A percentile compares a stretch with the other conserved stretches of the same genome.
Evolutionary conservation across 352 stramenopile genomes (phyloP).

Genomic region (Pythium folliculosum): DNA sequence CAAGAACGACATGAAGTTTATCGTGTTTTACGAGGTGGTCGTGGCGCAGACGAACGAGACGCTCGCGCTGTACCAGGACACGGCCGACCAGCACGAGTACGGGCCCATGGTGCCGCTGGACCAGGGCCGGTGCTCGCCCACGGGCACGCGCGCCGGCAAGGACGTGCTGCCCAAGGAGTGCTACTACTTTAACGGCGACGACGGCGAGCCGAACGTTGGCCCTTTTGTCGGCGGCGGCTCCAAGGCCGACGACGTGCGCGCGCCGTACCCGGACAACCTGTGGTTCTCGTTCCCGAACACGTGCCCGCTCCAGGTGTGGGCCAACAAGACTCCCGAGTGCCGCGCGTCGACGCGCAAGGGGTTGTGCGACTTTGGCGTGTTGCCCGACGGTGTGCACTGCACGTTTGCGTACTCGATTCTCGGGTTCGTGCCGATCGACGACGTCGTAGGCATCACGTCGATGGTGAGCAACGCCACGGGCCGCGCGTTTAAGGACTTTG

Average conservation of each 20-base stretch:
- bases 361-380: slow-evolving; percentile 26
- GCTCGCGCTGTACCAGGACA: slow-evolving; percentile 59
- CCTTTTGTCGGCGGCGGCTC: slow-evolving; percentile 60
- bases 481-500: slow-evolving; percentile 23
- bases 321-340: slow-evolving; percentile 28
- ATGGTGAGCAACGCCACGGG: slow-evolving; percentile 28
- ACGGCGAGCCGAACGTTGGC: slow-evolving; percentile 61
- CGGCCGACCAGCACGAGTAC: slow-evolving; percentile 54
- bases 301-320: slow-evolving; percentile 57
- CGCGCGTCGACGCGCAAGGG: slow-evolving; percentile 22
- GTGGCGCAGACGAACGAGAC: slow-evolving; percentile 78
- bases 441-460: slow-evolving; percentile 42
- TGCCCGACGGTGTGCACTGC: slow-evolving; percentile 37
- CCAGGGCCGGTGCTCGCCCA: slow-evolving; percentile 57
- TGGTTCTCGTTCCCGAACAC: slow-evolving; percentile 86
- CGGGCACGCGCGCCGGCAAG: slow-evolving; percentile 29
- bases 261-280: slow-evolving; percentile 67
- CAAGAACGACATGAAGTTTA: slow-evolving; percentile 79
- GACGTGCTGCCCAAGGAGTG: slow-evolving; percentile 50
- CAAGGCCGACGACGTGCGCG: slow-evolving; percentile 51
- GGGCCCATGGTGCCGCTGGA: slow-evolving; percentile 71
- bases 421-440: slow-evolving; percentile 37
- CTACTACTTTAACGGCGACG: slow-evolving; percentile 72
- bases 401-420: slow-evolving; percentile 40
- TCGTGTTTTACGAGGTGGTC: slow-evolving; percentile 82